phyloP scores from a whole-genome alignment of 1,284 basidiomycete genomes.

The Nidula niveotomentosa region DNA sequence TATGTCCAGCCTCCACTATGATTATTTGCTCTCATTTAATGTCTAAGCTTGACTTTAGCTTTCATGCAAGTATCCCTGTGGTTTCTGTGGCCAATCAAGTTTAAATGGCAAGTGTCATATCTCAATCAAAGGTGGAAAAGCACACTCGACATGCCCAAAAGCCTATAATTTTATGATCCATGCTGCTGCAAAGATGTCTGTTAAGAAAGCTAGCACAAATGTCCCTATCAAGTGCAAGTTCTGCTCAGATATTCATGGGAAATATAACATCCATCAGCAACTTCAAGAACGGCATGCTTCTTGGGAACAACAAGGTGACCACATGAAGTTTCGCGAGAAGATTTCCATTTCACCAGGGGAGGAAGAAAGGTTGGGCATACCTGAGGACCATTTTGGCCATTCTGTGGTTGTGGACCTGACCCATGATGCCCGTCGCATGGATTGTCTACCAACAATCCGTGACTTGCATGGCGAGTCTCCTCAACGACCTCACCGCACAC shows the following conservation, averaged over 20 bases:
- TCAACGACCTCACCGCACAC: too few species aligned
- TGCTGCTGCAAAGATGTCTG: conserved; percentile 11
- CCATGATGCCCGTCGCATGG: too few species aligned
- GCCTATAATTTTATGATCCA: conserved; percentile 11
- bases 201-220: conserved; percentile 17
- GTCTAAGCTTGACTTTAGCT: neutral
- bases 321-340: neutral
- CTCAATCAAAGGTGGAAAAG: conserved; percentile 3
- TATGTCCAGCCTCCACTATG: too few species aligned
- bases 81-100: conserved; percentile 13
- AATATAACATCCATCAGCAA: conserved; percentile 15
- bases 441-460: too few species aligned
- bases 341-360: neutral
- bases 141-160: conserved; percentile 10
- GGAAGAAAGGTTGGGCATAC: neutral
- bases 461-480: too few species aligned
- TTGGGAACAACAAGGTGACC: conserved; percentile 1
- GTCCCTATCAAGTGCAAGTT: conserved; percentile 13
- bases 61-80: conserved; percentile 10
- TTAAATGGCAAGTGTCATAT: conserved; percentile 1
- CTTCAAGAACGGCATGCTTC: conserved; percentile 10
- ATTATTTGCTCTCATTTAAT: too few species aligned
- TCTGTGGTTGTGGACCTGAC: too few species aligned
- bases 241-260: conserved; percentile 15
- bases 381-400: neutral